These are phyloP conservation scores for Pestalotiopsis sp. DNA, from an alignment of 2,329 filamentous ascomycete genomes.

Conservation along the genomic window DNA sequence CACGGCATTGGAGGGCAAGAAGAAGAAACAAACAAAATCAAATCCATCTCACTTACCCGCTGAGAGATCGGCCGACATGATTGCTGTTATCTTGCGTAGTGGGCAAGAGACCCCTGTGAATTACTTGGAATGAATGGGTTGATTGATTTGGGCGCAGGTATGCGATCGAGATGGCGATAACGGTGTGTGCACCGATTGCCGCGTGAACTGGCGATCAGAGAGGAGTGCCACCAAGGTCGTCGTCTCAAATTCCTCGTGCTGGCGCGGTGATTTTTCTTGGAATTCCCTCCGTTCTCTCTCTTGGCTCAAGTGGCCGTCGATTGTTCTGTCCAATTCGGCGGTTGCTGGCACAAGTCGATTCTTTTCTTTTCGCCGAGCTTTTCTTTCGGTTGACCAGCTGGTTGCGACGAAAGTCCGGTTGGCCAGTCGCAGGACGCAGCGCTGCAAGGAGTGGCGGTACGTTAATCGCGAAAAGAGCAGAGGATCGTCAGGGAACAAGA, in stretches of 20 bases:
- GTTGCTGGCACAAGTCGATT: background rate
- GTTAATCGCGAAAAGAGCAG: constrained; percentile 8
- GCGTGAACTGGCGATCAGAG: background rate
- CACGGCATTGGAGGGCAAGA: background rate
- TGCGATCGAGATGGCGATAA: background rate
- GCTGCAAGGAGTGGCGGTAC: background rate
- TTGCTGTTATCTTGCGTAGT: background rate
- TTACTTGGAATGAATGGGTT: background rate
- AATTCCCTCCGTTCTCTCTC: background rate
- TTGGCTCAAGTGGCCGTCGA: background rate
- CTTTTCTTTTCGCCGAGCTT: background rate
- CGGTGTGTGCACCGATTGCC: background rate
- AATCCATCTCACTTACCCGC: constrained; percentile 18
- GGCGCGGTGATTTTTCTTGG: background rate
- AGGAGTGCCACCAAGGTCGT: background rate
- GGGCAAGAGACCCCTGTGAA: background rate
- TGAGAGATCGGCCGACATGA: constrained; percentile 18
- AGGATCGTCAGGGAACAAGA: constrained; percentile 10
- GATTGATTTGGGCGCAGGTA: background rate
- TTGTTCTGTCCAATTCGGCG: background rate
- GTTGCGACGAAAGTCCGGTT: background rate
- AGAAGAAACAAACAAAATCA: constrained; percentile 8
- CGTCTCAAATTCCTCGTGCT: background rate
- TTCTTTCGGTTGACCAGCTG: background rate
- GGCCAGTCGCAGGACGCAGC: background rate